Conservation (phyloP, 306 rosid genomes). For the Datisca glomerata region DNA sequence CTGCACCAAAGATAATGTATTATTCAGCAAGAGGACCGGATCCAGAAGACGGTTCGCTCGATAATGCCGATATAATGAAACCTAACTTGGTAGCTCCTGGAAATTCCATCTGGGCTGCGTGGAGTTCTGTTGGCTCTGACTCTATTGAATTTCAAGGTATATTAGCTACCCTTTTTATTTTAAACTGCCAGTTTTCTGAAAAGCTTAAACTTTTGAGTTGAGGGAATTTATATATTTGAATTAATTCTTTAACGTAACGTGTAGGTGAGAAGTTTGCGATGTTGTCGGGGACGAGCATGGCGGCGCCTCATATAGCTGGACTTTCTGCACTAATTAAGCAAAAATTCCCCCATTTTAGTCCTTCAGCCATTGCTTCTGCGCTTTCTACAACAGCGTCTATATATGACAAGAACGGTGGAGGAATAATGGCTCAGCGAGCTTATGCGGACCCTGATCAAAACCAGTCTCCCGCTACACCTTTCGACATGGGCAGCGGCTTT, state of each 20-base stretch:
- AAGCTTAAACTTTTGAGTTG: background rate
- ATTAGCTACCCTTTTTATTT: too few species aligned
- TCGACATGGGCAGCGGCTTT: slow-evolving; percentile 98
- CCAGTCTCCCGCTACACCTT: slow-evolving; percentile 80
- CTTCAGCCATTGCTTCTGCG: slow-evolving; percentile 80
- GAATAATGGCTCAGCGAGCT: slow-evolving; percentile 85
- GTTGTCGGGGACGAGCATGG: slow-evolving; percentile 99
- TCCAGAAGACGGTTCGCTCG: slow-evolving; percentile 67
- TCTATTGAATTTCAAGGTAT: slow-evolving; percentile 74
- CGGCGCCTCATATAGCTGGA: slow-evolving; percentile 96
- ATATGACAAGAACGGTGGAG: slow-evolving; percentile 46
- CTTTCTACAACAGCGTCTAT: slow-evolving; percentile 78
- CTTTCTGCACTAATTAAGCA: slow-evolving; percentile 84
- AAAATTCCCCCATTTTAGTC: slow-evolving; percentile 59
- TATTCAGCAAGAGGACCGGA: slow-evolving; percentile 99
- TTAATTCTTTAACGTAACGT: background rate
- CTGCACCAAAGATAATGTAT: slow-evolving; percentile 81
- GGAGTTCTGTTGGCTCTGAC: slow-evolving; percentile 81
- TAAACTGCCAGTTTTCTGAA: background rate
- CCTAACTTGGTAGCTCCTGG: slow-evolving; percentile 98
- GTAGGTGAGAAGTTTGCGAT: slow-evolving; percentile 89
- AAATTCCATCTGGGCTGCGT: slow-evolving; percentile 84
- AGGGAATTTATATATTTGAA: background rate
- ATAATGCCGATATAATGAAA: slow-evolving; percentile 72
- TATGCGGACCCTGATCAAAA: slow-evolving; percentile 57